These are phyloP conservation scores for Amylocystis lapponica DNA, from an alignment of 768 basidiomycete species.

Conservation along the genomic window DNA sequence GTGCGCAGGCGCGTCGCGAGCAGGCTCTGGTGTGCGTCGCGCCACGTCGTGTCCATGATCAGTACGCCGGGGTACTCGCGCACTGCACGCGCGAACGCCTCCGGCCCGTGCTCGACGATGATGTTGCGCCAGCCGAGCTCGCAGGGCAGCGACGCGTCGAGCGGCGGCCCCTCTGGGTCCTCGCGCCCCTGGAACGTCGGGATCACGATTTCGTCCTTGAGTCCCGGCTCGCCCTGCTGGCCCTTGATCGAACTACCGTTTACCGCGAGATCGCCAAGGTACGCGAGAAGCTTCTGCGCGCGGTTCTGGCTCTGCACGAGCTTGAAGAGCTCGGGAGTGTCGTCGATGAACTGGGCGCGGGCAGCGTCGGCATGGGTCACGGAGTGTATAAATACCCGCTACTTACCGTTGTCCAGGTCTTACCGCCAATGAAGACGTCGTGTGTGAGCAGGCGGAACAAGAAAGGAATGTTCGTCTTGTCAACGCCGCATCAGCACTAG, in stretches of 20 bases:
- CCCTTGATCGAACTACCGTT: slow-evolving; percentile 98
- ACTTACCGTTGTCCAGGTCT: slow-evolving; percentile 93
- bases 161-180: slow-evolving; percentile 62
- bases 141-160: slow-evolving; percentile 83
- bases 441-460: slow-evolving; percentile 96
- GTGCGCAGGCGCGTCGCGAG: slow-evolving; percentile 95
- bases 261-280: slow-evolving; percentile 95
- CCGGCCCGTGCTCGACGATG: slow-evolving; percentile 95
- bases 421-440: slow-evolving; percentile 91
- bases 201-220: slow-evolving; percentile 81
- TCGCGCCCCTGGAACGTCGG: slow-evolving; percentile 77
- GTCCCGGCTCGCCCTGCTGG: slow-evolving; percentile 91
- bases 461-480: slow-evolving; percentile 97
- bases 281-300: slow-evolving; percentile 94
- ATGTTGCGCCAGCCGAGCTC: slow-evolving; percentile 95
- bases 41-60: slow-evolving; percentile 99
- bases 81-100: slow-evolving; percentile 97
- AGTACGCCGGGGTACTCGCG: slow-evolving; percentile 92
- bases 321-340: slow-evolving; percentile 99
- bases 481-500: neutral
- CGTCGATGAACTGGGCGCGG: slow-evolving; percentile 84
- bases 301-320: slow-evolving; percentile 97
- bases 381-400: slow-evolving; percentile 8
- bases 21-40: slow-evolving; percentile 97
- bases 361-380: neutral